These are phyloP conservation scores for Salix caprea DNA, from an alignment of 345 rosid species.

Conservation along the genomic window DNA sequence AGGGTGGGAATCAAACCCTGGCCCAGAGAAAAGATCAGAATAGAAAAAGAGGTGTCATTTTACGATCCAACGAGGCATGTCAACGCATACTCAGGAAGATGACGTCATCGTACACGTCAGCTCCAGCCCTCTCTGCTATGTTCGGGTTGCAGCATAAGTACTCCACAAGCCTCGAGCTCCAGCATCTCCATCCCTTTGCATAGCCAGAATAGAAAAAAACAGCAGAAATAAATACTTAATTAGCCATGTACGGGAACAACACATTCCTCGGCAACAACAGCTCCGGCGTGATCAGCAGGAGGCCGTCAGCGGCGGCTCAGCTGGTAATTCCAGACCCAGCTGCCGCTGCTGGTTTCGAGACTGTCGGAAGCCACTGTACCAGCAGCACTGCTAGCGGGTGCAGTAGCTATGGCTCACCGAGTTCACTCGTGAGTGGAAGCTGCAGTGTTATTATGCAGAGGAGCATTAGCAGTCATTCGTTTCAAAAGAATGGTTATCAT, in stretches of 20 bases:
- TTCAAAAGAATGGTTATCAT: constrained; percentile 36
- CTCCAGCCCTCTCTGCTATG: background rate
- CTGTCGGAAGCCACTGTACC: constrained; percentile 11
- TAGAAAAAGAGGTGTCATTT: background rate
- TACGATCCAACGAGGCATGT: constrained; percentile 14
- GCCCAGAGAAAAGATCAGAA: background rate
- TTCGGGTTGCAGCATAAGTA: background rate
- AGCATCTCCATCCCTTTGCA: background rate
- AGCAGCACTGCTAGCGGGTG: constrained; percentile 2
- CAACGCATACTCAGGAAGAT: constrained; percentile 34
- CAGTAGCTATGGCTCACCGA: constrained; percentile 56
- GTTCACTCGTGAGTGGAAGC: constrained; percentile 39
- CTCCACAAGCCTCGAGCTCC: background rate
- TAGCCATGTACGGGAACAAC: background rate
- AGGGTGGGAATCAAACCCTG: too few species aligned
- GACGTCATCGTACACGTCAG: constrained; percentile 41
- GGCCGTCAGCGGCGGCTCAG: constrained; percentile 12
- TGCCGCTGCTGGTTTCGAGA: constrained; percentile 12
- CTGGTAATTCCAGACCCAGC: constrained; percentile 21
- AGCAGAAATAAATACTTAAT: background rate
- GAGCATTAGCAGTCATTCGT: constrained; percentile 61
- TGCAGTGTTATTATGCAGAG: constrained; percentile 40
- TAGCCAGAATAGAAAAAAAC: background rate
- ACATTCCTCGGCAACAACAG: too few species aligned
- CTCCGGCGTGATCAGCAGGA: too few species aligned